Conservation (phyloP, 2,329 filamentous ascomycete genomes). For the Xylaria sp. region DNA sequence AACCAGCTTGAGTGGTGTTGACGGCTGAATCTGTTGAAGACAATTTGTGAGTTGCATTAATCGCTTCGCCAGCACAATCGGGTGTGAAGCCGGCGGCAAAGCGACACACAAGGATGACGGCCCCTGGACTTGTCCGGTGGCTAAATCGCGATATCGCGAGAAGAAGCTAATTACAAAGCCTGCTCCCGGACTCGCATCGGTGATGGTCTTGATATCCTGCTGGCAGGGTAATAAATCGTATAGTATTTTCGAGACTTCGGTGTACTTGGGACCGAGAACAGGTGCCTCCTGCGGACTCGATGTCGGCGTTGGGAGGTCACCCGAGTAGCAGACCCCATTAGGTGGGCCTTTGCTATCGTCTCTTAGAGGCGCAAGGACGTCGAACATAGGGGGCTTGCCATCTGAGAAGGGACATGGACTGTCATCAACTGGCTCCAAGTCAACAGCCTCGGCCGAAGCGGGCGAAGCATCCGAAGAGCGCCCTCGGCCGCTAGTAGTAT, state of each 20-base stretch:
- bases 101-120: slow-evolving; percentile 42
- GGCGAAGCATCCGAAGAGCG: slow-evolving; percentile 44
- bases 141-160: slow-evolving; percentile 39
- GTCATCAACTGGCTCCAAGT: slow-evolving; percentile 47
- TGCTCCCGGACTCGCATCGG: slow-evolving; percentile 43
- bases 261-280: slow-evolving; percentile 45
- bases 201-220: slow-evolving; percentile 51
- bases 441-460: slow-evolving; percentile 44
- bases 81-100: slow-evolving; percentile 56
- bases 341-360: slow-evolving; percentile 8
- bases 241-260: slow-evolving; percentile 50
- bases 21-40: slow-evolving; percentile 57
- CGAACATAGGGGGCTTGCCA: slow-evolving; percentile 48
- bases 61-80: slow-evolving; percentile 59
- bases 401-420: slow-evolving; percentile 47
- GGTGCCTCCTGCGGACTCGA: slow-evolving; percentile 41
- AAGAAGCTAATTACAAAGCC: slow-evolving; percentile 50
- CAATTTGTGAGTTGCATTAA: slow-evolving; percentile 59
- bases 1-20: slow-evolving; percentile 48
- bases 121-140: slow-evolving; percentile 45
- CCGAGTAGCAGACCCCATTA: slow-evolving; percentile 10
- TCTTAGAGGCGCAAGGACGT: slow-evolving; percentile 44
- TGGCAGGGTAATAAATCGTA: slow-evolving; percentile 52
- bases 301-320: slow-evolving; percentile 34
- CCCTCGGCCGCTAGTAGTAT: slow-evolving; percentile 41